These are phyloP conservation scores for Dendrocalamus sinicus DNA, from an alignment of 176 grass and related monocot genomes.

Conservation along the genomic window DNA sequence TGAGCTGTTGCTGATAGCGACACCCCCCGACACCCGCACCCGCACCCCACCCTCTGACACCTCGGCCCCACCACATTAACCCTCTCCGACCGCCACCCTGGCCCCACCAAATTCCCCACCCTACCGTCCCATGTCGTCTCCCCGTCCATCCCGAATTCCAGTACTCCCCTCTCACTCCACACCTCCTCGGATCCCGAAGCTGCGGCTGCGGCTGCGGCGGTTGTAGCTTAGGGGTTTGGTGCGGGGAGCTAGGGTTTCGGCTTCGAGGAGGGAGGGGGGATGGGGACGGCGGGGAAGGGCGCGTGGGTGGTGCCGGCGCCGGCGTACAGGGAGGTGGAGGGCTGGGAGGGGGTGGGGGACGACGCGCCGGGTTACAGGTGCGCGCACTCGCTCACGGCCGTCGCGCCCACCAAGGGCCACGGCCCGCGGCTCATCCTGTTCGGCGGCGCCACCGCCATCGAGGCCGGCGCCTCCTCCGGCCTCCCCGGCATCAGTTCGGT, in stretches of 20 bases:
- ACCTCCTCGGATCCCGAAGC: conserved; percentile 49
- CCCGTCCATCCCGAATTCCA: conserved; percentile 35
- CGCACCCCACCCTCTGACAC: background rate
- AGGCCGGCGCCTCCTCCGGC: conserved; percentile 62
- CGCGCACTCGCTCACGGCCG: conserved; percentile 77
- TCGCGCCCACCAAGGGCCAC: conserved; percentile 81
- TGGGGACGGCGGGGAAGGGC: conserved; percentile 64
- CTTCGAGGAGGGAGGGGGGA: conserved; percentile 13
- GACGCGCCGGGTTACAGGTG: conserved; percentile 83
- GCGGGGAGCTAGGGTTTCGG: conserved; percentile 21
- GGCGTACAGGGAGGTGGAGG: conserved; percentile 61
- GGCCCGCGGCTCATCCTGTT: conserved; percentile 96
- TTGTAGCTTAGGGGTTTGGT: background rate
- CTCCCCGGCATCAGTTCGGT: conserved; percentile 87
- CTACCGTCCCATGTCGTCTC: background rate
- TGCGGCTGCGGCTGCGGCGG: background rate
- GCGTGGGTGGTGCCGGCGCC: conserved; percentile 81
- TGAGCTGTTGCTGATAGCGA: conserved; percentile 46
- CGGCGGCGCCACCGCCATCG: conserved; percentile 94
- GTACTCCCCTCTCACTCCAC: background rate
- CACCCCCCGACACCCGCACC: background rate
- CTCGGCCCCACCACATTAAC: background rate
- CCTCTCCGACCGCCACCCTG: background rate
- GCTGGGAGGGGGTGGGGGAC: conserved; percentile 64
- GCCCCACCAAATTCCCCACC: conserved; percentile 6